These are phyloP conservation scores for Vanrija sp. DNA, from an alignment of 1,284 basidiomycete genomes.

Conservation along the genomic window DNA sequence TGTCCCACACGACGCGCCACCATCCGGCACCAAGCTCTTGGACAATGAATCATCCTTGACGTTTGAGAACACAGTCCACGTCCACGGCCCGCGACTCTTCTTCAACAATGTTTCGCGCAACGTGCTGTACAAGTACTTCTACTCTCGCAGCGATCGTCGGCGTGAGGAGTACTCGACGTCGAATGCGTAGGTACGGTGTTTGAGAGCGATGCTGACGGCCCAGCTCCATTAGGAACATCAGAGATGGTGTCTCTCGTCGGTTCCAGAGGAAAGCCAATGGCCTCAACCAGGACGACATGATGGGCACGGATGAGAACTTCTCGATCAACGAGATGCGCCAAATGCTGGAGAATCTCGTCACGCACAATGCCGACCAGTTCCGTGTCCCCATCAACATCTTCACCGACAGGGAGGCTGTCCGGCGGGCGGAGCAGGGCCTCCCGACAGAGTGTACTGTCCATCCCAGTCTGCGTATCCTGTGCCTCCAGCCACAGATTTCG, in stretches of 20 bases:
- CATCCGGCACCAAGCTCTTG: background rate
- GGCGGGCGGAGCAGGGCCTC: constrained; percentile 27
- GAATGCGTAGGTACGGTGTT: constrained; percentile 58
- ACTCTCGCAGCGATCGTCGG: constrained; percentile 66
- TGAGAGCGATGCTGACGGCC: background rate
- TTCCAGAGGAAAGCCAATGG: constrained; percentile 13
- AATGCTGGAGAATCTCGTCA: constrained; percentile 22
- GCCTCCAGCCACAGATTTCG: constrained; percentile 88
- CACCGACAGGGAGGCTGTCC: constrained; percentile 13
- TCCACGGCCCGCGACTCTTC: constrained; percentile 80
- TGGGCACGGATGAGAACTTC: background rate
- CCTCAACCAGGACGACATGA: constrained; percentile 14
- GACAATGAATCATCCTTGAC: constrained; percentile 2
- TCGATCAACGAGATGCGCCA: constrained; percentile 1
- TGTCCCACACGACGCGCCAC: constrained; percentile 1
- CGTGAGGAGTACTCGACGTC: constrained; percentile 86
- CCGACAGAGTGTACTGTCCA: constrained; percentile 47
- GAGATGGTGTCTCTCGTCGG: constrained; percentile 27
- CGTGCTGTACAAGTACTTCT: constrained; percentile 85
- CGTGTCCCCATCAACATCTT: constrained; percentile 17
- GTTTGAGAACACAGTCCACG: constrained; percentile 82
- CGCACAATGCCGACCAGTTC: constrained; percentile 16
- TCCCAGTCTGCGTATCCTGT: constrained; percentile 71
- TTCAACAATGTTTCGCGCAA: constrained; percentile 75
- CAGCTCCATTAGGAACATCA: constrained; percentile 30